Conservation (phyloP, 495 filamentous ascomycete genomes). For the Hypoxylon fuscum region DNA sequence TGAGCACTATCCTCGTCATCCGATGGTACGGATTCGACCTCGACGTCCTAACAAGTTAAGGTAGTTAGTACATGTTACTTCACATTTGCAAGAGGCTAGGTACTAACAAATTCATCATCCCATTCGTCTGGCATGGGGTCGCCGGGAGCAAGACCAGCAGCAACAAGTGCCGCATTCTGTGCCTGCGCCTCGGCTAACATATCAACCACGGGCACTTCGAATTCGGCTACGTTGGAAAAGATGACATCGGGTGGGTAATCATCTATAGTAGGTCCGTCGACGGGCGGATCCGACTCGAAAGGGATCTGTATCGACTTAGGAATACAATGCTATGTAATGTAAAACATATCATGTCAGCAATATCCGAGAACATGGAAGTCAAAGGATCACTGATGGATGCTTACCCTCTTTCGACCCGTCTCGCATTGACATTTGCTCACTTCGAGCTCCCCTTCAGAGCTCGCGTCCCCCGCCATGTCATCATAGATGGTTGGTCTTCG, state of each 20-base stretch:
- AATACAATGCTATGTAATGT: conserved; percentile 30
- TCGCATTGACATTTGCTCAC: conserved; percentile 37
- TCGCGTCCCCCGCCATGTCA: conserved; percentile 32
- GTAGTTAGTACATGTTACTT: no score
- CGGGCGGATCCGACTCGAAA: conserved; percentile 24
- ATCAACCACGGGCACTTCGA: no score
- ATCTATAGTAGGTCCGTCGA: not conserved
- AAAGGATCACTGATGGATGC: not conserved
- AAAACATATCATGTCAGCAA: conserved; percentile 22
- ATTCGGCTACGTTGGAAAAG: no score
- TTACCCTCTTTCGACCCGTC: conserved; percentile 42
- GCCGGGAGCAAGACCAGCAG: no score
- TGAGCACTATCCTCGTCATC: no score
- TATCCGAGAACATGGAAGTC: not conserved
- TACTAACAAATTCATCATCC: no score
- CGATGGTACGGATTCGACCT: no score
- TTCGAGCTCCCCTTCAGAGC: conserved; percentile 31
- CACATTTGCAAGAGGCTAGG: no score
- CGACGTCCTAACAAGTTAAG: no score
- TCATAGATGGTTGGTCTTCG: conserved; percentile 7
- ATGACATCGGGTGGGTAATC: conserved; percentile 17
- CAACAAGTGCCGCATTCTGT: no score
- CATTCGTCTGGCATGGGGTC: no score
- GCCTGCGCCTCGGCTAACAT: no score
- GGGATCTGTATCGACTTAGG: conserved; percentile 19